phyloP scores from a whole-genome alignment of 2,329 filamentous ascomycete genomes.

The Penicillium italicum region DNA sequence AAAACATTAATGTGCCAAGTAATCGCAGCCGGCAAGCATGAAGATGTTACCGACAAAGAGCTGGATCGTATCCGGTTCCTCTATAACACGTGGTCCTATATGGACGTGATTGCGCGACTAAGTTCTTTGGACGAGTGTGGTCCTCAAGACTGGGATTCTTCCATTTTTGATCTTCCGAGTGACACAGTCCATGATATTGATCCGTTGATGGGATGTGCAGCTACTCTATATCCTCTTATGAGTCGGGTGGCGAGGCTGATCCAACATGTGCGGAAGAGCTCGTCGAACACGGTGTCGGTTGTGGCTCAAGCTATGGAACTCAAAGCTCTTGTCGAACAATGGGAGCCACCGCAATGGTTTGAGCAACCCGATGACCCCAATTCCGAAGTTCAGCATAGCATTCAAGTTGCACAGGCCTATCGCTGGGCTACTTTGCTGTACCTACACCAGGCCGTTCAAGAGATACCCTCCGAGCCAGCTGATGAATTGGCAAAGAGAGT shows the following conservation, averaged over 20 bases:
- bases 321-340: slow-evolving; percentile 58
- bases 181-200: slow-evolving; percentile 58
- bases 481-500: slow-evolving; percentile 60
- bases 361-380: slow-evolving; percentile 62
- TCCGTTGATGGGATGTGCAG: slow-evolving; percentile 67
- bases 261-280: slow-evolving; percentile 55
- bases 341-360: slow-evolving; percentile 57
- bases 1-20: slow-evolving; percentile 61
- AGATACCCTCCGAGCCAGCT: slow-evolving; percentile 59
- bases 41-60: slow-evolving; percentile 44
- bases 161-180: slow-evolving; percentile 41
- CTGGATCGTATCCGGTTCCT: slow-evolving; percentile 60
- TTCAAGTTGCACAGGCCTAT: slow-evolving; percentile 65
- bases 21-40: slow-evolving; percentile 43
- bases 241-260: slow-evolving; percentile 63
- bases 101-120: slow-evolving; percentile 67
- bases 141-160: slow-evolving; percentile 43
- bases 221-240: slow-evolving; percentile 65
- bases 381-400: slow-evolving; percentile 59
- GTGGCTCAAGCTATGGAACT: slow-evolving; percentile 61
- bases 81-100: slow-evolving; percentile 69
- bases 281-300: slow-evolving; percentile 57
- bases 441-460: slow-evolving; percentile 65
- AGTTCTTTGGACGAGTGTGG: slow-evolving; percentile 60
- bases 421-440: slow-evolving; percentile 64